Evolutionary conservation across 2,329 filamentous ascomycete genomes (phyloP), one percentile per base, ranked within the genome.

Genomic region (Diaporthe capsici): DNA sequence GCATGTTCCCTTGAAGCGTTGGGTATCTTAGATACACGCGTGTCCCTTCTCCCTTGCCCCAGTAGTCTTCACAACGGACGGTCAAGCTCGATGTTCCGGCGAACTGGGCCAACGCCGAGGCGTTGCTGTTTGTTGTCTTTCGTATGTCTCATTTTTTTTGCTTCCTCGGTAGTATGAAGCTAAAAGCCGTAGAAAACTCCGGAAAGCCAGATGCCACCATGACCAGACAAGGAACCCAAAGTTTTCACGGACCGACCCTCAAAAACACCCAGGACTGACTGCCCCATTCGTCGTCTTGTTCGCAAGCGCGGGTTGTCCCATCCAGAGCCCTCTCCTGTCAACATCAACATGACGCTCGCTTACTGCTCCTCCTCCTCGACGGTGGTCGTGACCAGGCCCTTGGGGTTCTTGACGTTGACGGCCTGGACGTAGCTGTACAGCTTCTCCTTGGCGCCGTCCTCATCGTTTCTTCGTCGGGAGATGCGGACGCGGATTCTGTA

Each of bases 351-450:
- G 42, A n/a, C 61, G 72, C 44, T 47, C 12, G 53, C 73, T 72
- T 82, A 80, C 78, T 80, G 73, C 77, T 82, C 84, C 89, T 92
- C 91, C 85, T 93, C 91, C 88, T 93, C 92, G 80, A 99, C 96
- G 83, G 98, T 91, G 83, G 94, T 92, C 82, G 97, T 99, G 86
- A 94, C 92, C 83, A 99, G 94, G 88, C 97, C 96, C 95, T 98
- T 98, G 88, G 95, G 93, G 90, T 98, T 94, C 95, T 98, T 98
- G 86, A 98, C 96, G 89, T 98, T 98, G 87, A 99, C 97, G 83
- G 97, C 97, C 93, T 99, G 96, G 83, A 99, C 97, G 90, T 98
- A 98, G 88, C 94, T 97, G 94, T 98, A 99, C 81, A 99, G 93
- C 92, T 97, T 98, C 93, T 99, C 95, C 92, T 98, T 98, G 87